Evolutionary conservation across 306 rosid species (phyloP).

Genomic region (Vigna unguiculata): DNA sequence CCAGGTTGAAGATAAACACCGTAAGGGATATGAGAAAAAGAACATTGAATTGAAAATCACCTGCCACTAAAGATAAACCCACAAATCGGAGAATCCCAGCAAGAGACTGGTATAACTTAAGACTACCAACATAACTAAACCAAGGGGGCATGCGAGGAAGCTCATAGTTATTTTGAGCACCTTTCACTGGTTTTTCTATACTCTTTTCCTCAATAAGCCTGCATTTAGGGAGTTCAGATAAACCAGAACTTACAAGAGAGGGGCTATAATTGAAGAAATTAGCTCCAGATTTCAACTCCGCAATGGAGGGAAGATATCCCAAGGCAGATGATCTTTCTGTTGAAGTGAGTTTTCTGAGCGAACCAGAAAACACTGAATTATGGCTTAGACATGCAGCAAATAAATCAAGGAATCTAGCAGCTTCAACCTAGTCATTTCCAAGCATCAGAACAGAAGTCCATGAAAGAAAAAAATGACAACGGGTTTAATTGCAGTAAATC

Average conservation of each 20-base stretch:
- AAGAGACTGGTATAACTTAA: slow-evolving; percentile 74
- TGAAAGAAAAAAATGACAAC: slow-evolving; percentile 21
- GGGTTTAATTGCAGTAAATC: slow-evolving; percentile 21
- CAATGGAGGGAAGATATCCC: slow-evolving; percentile 78
- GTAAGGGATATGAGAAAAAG: slow-evolving; percentile 34
- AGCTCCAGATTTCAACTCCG: slow-evolving; percentile 79
- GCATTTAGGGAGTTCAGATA: slow-evolving; percentile 52
- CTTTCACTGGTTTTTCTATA: slow-evolving; percentile 44
- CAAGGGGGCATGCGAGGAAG: slow-evolving; percentile 98
- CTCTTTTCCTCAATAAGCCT: slow-evolving; percentile 55
- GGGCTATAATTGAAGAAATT: slow-evolving; percentile 53
- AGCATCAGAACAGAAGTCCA: slow-evolving; percentile 38
- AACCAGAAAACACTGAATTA: slow-evolving; percentile 81
- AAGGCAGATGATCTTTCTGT: slow-evolving; percentile 62
- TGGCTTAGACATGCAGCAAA: slow-evolving; percentile 83
- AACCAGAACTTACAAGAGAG: slow-evolving; percentile 49
- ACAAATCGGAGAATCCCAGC: slow-evolving; percentile 86
- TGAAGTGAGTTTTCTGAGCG: slow-evolving; percentile 67
- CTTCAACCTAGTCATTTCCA: slow-evolving; percentile 68
- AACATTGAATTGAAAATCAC: slow-evolving; percentile 57
- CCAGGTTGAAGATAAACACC: slow-evolving; percentile 22
- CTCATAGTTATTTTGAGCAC: slow-evolving; percentile 52
- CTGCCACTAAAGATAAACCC: slow-evolving; percentile 80
- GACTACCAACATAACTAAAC: slow-evolving; percentile 76
- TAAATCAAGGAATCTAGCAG: slow-evolving; percentile 78